Conservation (phyloP, 169 alveolate species). For the Blepharisma undulans region DNA sequence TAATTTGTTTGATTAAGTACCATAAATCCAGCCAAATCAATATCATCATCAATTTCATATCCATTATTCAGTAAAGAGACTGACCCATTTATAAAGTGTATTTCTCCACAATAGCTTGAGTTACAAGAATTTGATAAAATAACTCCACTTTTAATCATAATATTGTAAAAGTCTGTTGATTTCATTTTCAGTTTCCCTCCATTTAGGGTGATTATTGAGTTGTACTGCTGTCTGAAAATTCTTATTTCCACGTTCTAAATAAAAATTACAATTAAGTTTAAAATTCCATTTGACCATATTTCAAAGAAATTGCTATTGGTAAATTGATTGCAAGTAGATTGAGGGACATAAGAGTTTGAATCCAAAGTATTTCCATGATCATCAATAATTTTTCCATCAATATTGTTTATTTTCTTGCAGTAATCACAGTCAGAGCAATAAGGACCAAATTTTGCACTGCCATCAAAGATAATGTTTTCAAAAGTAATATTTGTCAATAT, state of each 20-base stretch:
- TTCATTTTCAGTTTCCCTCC: not conserved
- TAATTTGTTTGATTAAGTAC: not conserved
- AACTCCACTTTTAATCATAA: not conserved
- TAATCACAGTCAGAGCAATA: not conserved
- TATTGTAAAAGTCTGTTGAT: not conserved
- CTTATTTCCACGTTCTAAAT: not conserved
- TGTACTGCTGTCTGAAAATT: not conserved
- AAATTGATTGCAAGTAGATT: not conserved
- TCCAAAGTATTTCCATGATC: not conserved
- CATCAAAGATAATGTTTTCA: not conserved
- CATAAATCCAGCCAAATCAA: not conserved
- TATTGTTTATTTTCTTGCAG: not conserved
- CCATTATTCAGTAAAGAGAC: slow-evolving; percentile 14
- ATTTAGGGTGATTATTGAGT: not conserved
- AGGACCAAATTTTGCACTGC: not conserved
- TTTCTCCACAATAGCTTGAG: no score
- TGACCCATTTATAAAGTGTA: not conserved
- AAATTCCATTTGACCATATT: not conserved
- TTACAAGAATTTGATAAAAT: not conserved
- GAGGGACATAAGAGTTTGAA: not conserved
- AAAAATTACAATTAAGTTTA: not conserved
- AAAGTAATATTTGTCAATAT: no score
- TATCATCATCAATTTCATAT: not conserved
- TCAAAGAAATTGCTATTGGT: not conserved
- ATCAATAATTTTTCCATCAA: not conserved